Base-by-base conservation (phyloP, 768 basidiomycete genomes). In the Pleurotus pulmonarius region DNA sequence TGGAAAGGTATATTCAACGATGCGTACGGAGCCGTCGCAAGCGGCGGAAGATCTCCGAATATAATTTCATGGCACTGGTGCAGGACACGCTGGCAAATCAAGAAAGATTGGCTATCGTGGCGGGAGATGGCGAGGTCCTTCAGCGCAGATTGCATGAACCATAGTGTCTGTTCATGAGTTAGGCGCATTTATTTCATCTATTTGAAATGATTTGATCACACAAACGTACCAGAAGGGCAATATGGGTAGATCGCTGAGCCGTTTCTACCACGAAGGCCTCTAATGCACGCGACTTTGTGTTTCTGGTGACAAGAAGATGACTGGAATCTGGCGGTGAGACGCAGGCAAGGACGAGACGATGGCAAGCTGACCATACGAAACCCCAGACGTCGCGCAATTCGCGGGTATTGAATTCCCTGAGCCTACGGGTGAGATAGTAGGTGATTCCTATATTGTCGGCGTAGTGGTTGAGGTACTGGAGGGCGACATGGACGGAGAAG, bases 121-220 rank as follows among this genome's bases (percentile, higher is more conserved):
- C 75, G 78, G 45, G 71, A 46, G 58, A 70, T 63, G 0, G 87
- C 81, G 6, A 98, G 77, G 70, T 99, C 97, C 56, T 83, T 84
- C 16, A 99, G 78, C 24, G 90, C 86, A 13, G 96, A 92, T 82
- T 98, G 97, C 89, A 98, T 95, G 72, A 95, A 97, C 94, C 96
- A 98, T 45, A 99, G 74, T 0, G 97, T 98, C 94, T 95, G 67
- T 48, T 24, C 20, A 24, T 47, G 62, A 34, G 64, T 46, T 26
- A 37, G 57, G 39, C 54, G 54, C 59, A 60, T 26, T 16, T 44
- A 58, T 37, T 37, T 24, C 38, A 41, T 51, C 24, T 43, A 51
- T 24, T 26, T 34, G 29, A 4, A 41, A 46, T 26, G 52, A 15
- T 44, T 55, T 26, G 61, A 46, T 58, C 59, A 54, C 49, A 52